Evolutionary conservation across 148 eudicot species (phyloP), one percentile per base, ranked within the genome.

Genomic region (Rhododendron molle): DNA sequence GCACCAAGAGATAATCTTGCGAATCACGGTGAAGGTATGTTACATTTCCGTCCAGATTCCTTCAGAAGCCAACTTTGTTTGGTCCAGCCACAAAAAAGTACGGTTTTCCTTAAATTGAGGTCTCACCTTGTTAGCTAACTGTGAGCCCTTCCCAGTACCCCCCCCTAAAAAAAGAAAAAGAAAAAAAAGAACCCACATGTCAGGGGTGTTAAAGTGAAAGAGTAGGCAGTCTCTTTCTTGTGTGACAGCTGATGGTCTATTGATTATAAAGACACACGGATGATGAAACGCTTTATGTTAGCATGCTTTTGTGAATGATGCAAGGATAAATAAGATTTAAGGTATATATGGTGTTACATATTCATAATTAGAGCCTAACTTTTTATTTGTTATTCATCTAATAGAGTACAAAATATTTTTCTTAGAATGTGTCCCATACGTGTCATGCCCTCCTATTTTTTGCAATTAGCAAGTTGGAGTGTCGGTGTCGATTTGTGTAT

Each of bases 1-100:
- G 81, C 99, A 96, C 88, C 99, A 95, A 88, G 99, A 93, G 43
- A 93, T 93, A 88, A 54, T 96, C 60, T 87, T 96, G 87, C 92
- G 98, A 90, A 82, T 92, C 83, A 84, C 89, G 47, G 85, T 85
- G 76, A 96, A 93, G 96, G 99, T 94, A 91, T 85, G 84, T 62
- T 44, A 77, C 28, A 6, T 10, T 72, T 60, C 73, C 38, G 13
- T 72, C 60, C 14, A 32, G 5, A 72, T 18, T 8, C 78, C 46
- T 38, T 38, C 12, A 20, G 47, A 2, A 74, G 78, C 44, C 44
- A 20, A 34, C 6, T 38, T 74, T 15, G 78, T 74, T 74, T 74
- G 46, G 78, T 36, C n/a, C 10, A 34, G 23, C 44, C 44, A 34
- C 15, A 15, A 74, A 34, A 74, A 74, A 36, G 77, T 32, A 18